Conservation (phyloP, 805 yeast genomes). For the Wilhelminamyces savonicus region DNA sequence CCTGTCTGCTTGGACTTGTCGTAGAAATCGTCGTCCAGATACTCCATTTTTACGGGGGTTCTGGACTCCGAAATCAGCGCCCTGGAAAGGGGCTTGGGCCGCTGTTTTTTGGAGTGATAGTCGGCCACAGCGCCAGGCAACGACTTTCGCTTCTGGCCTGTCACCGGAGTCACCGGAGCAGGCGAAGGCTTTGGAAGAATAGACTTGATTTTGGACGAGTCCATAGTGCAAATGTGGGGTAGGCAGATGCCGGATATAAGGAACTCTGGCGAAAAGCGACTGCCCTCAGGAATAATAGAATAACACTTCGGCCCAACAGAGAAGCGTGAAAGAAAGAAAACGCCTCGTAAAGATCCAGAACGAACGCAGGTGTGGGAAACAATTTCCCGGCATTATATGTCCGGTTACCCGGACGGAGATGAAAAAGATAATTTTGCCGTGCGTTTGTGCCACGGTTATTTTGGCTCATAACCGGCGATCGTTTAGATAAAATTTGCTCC, state of each 20-base stretch:
- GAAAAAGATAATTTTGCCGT: constrained; percentile 10
- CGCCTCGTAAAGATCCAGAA: background rate
- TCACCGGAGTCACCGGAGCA: constrained; percentile 7
- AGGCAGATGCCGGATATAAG: background rate
- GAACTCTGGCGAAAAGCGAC: background rate
- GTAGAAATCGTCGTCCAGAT: background rate
- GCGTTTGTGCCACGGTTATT: background rate
- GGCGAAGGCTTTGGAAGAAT: constrained; percentile 37
- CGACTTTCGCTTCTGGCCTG: constrained; percentile 11
- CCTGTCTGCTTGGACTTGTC: constrained; percentile 24
- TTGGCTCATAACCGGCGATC: too few species aligned
- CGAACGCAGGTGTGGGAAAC: constrained; percentile 2
- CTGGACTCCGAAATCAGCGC: constrained; percentile 3
- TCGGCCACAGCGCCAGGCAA: constrained; percentile 4
- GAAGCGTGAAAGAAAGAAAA: background rate
- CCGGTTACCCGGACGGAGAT: constrained; percentile 4
- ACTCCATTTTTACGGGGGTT: background rate
- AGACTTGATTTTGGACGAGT: constrained; percentile 33
- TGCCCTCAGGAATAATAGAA: constrained; percentile 1
- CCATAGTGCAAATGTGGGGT: constrained; percentile 14
- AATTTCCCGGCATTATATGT: constrained; percentile 7
- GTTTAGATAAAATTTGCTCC: too few species aligned
- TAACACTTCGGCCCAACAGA: constrained; percentile 1
- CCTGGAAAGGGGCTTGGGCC: constrained; percentile 5
- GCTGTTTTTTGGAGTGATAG: constrained; percentile 5